Conservation (phyloP, 306 rosid species). For the barrel medic (Medicago truncatula) region DNA sequence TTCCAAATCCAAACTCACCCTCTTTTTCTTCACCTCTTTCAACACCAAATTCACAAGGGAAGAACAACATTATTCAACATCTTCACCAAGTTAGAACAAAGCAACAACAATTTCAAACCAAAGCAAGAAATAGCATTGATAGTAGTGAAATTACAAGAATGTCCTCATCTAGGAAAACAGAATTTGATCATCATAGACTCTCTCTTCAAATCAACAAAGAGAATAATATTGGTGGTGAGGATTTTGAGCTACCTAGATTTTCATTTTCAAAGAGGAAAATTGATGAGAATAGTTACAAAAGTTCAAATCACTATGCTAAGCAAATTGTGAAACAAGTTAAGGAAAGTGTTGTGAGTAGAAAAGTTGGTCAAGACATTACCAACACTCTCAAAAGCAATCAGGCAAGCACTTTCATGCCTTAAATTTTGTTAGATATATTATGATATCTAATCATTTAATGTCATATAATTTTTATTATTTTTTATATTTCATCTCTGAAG, state of each 20-base stretch:
- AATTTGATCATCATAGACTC: conserved; percentile 72
- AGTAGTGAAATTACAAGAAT: conserved; percentile 47
- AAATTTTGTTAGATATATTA: too few relatives aligned
- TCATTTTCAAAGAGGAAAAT: conserved; percentile 52
- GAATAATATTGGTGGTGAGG: conserved; percentile 44
- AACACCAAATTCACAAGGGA: conserved; percentile 43
- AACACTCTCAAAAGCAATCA: conserved; percentile 51
- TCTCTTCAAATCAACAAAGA: conserved; percentile 89
- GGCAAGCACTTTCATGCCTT: not conserved
- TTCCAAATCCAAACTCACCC: conserved; percentile 66
- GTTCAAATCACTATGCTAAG: conserved; percentile 64
- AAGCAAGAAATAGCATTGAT: conserved; percentile 50
- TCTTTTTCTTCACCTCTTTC: conserved; percentile 47
- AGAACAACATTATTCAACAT: conserved; percentile 28
- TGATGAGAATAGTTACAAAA: conserved; percentile 48
- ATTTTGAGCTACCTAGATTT: conserved; percentile 55
- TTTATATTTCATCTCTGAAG: too few relatives aligned
- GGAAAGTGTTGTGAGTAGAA: conserved; percentile 64
- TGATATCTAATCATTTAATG: too few relatives aligned
- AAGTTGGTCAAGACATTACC: conserved; percentile 77
- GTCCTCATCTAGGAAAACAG: conserved; percentile 72
- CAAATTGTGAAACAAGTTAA: conserved; percentile 81
- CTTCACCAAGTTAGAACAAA: conserved; percentile 31
- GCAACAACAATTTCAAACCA: conserved; percentile 41
- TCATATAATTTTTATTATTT: too few relatives aligned